These are phyloP conservation scores for Sanghuangporus weigelae DNA, from an alignment of 1,284 basidiomycete species.

Conservation along the genomic window DNA sequence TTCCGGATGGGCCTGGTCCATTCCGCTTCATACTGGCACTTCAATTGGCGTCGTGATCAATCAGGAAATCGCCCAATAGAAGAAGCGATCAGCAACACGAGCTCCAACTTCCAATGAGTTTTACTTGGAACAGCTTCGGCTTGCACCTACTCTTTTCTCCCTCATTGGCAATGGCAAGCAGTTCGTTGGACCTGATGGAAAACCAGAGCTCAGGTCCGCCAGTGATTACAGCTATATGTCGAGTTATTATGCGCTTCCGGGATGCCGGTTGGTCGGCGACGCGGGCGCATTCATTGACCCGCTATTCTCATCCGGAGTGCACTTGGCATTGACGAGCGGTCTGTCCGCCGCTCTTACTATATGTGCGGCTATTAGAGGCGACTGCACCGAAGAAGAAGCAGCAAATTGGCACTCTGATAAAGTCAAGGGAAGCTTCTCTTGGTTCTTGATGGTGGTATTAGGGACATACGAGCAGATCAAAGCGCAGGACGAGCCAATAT, in stretches of 20 bases:
- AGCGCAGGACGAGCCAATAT: slow-evolving; percentile 44
- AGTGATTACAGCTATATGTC: slow-evolving; percentile 71
- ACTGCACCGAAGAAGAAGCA: slow-evolving; percentile 49
- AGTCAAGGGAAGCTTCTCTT: slow-evolving; percentile 60
- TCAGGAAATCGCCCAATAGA: slow-evolving; percentile 42
- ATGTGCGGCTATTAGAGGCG: slow-evolving; percentile 49
- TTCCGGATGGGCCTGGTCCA: slow-evolving; percentile 75
- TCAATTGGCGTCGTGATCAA: slow-evolving; percentile 73
- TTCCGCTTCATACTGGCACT: slow-evolving; percentile 62
- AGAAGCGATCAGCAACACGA: slow-evolving; percentile 19
- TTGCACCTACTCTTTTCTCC: slow-evolving; percentile 44
- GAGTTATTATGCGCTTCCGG: slow-evolving; percentile 50
- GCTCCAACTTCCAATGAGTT: slow-evolving; percentile 25
- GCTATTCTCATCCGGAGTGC: slow-evolving; percentile 67
- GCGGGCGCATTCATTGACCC: slow-evolving; percentile 74
- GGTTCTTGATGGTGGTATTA: slow-evolving; percentile 66
- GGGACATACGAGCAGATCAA: slow-evolving; percentile 61
- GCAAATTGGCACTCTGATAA: slow-evolving; percentile 47
- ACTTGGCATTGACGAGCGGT: slow-evolving; percentile 58
- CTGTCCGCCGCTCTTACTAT: slow-evolving; percentile 52
- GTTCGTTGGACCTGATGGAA: background rate
- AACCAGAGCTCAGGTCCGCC: slow-evolving; percentile 37
- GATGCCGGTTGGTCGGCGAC: slow-evolving; percentile 63
- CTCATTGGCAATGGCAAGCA: slow-evolving; percentile 33
- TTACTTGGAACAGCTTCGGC: slow-evolving; percentile 36